Base-by-base conservation (phyloP, 805 yeast species). In the Priceomyces medius region DNA sequence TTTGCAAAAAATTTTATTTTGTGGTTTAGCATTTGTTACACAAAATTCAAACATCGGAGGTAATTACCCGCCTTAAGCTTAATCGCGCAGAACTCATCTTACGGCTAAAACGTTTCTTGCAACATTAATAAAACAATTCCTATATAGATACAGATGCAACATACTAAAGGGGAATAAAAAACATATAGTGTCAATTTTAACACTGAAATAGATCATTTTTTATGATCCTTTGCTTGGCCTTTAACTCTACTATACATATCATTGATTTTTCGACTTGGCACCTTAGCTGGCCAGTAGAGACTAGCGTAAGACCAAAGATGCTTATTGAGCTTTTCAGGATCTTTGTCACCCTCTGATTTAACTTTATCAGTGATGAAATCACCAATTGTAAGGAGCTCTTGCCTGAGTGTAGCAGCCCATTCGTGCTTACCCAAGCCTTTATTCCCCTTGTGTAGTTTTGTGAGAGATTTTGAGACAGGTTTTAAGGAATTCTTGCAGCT, bases 281-380 rank as follows among this genome's bases (percentile, higher is more conserved):
- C 96, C 46, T 77, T 76, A 3, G 81, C 85, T 2, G 97, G 97
- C 97, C 97, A 88, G 66, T 81, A 88, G 40, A 78, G 75, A 16
- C 89, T 74, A 3, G 93, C 88, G 59, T 83, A 88, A 21, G 85
- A 77, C 96, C 97, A 88, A 44, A 88, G 63, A 53, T 88, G 93
- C 56, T 77, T 82, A 43, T 71, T 68, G 43, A 66, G 51, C 54
- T 71, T 75, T 5, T 63, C 70, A 20, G 67, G 56, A 17, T 67
- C 66, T 12, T 49, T 48, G 3, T 53, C 53, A 2, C 42, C 34
- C 17, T 46, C 54, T 9, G 31, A 13, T n/a, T 29, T 24, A 7
- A 46, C 39, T 3, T 37, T 24, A 6, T 47, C 42, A 24, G 48
- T 50, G 41, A 88, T 88, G 54, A 78, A 82, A 48, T 83, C 81